Base-by-base conservation (phyloP, 331 rosid genomes). In the Pyrus hybrid region DNA sequence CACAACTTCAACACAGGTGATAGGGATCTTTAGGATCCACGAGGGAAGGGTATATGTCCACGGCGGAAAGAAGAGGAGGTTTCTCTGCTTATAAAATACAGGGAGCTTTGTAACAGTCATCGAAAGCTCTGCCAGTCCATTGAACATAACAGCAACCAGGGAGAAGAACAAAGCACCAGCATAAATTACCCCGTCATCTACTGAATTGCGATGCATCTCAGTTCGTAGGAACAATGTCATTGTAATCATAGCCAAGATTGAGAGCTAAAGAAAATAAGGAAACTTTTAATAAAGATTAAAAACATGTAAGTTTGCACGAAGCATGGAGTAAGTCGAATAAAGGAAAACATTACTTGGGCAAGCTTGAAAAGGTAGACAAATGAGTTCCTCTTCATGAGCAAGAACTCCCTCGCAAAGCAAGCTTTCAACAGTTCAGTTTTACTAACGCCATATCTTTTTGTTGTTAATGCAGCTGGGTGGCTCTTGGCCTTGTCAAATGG, bases 41-140 rank as follows among this genome's bases (percentile, higher is more conserved):
- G 87, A 54, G 17, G 90, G 91, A 74, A 90, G 84, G 76, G 87
- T 88, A 68, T 76, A 90, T 18, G 81, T 84, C 90, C 96, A 90
- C 12, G 92, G 74, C 71, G 93, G 91, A 79, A 79, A 88, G 82
- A 90, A 88, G 23, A 68, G 89, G 7, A 83, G 77, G 57, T 77
- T 85, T 77, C 96, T 86, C 72, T 90, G 96, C 83, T 90, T 90
- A 79, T 84, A 90, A 75, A 90, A 90, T 14, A 90, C 95, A 21
- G 92, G 90, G 80, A 90, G 92, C 69, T 81, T 87, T 68, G 86
- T 64, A 74, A 85, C 80, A 0, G 85, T 84, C 91, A 88, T 84
- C 66, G 96, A 67, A 63, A 88, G 74, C 80, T 90, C 96, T n/a
- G 89, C 76, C 83, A 88, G 3, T 32, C 96, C 96, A 30, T 88